phyloP scores from a whole-genome alignment of 2,329 filamentous ascomycete genomes.

The Fusarium pseudograminearum region DNA sequence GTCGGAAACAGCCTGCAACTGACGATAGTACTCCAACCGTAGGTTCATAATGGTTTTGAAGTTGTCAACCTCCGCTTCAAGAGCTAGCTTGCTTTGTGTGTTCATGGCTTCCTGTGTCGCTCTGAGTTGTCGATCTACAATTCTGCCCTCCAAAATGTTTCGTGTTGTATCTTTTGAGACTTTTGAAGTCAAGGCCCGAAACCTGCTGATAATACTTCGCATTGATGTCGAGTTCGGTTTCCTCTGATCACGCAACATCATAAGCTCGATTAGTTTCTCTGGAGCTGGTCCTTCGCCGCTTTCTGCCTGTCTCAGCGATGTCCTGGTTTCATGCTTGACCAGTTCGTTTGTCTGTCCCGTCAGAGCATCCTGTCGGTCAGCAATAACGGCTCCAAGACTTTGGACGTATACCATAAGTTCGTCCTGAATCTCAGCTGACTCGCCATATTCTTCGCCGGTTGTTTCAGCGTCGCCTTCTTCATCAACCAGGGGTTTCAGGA shows the following conservation, averaged over 20 bases:
- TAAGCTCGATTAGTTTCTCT: conserved; percentile 66
- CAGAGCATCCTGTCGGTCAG: conserved; percentile 81
- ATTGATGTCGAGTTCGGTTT: conserved; percentile 73
- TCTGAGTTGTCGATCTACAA: conserved; percentile 73
- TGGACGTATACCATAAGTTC: conserved; percentile 89
- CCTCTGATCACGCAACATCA: conserved; percentile 59
- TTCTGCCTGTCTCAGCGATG: conserved; percentile 70
- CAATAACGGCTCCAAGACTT: conserved; percentile 77
- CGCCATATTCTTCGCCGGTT: conserved; percentile 90
- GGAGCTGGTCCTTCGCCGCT: conserved; percentile 78
- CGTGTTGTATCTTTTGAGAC: conserved; percentile 54
- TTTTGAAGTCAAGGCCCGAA: conserved; percentile 75
- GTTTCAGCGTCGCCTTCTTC: conserved; percentile 79
- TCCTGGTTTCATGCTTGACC: conserved; percentile 77
- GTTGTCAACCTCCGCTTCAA: conserved; percentile 79
- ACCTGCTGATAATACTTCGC: conserved; percentile 75
- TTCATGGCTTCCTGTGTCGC: conserved; percentile 66
- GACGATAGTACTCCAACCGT: conserved; percentile 88
- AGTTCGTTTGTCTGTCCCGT: conserved; percentile 82
- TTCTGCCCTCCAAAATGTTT: conserved; percentile 74
- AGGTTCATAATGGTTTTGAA: conserved; percentile 86
- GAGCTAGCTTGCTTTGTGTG: conserved; percentile 63
- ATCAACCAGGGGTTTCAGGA: conserved; percentile 83
- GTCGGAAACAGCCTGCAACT: conserved; percentile 92
- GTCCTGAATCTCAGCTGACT: conserved; percentile 88